Base-by-base conservation (phyloP, 108 stramenopile genomes). In the Cyclotella cryptica region DNA sequence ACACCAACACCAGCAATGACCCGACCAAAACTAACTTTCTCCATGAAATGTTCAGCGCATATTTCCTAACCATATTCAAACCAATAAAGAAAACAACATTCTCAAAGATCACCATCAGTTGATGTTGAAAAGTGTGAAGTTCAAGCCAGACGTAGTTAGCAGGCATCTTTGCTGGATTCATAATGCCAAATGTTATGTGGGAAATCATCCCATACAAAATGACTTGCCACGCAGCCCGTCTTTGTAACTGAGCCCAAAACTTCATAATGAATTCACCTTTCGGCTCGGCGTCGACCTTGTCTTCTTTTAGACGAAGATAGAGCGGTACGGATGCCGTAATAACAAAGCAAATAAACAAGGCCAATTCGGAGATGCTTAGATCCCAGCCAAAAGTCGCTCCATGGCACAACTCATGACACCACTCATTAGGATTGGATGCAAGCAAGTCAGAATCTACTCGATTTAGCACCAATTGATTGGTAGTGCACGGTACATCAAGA, bases 161-260 rank as follows among this genome's bases (percentile, higher is more conserved):
- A n/a, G 83, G 71, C 60, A 72, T 70, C 44, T 84, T 84, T 8
- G 83, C 83, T 28, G 74, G 78, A 71, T 79, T 84, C 62, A 69
- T 64, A 10, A 84, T 78, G 15, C 78, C 78, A 57, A 84, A 84
- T 26, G 83, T 84, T 13, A 84, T 79, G 61, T 84, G 78, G 2
- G 74, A 75, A 17, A 84, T 77, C 83, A 84, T 84, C n/a, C 74
- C 78, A 75, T 84, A 84, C 10, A 84, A 62, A 47, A 84, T 71
- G 21, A 84, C 66, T 54, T 84, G 83, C 83, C 83, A 84, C 3
- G 67, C 64, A 30, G 78, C 78, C 27, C 78, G 78, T 44, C 78
- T 58, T 62, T 75, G 27, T 12, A 84, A n/a, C 47, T 79, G 78
- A 30, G 67, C 35, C 78, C 78, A 80, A 68, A 84, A 84, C 9